Evolutionary conservation across 177 flowering plant species (phyloP), one percentile per base, ranked within the genome.

Genomic region (Vitis hybrid): DNA sequence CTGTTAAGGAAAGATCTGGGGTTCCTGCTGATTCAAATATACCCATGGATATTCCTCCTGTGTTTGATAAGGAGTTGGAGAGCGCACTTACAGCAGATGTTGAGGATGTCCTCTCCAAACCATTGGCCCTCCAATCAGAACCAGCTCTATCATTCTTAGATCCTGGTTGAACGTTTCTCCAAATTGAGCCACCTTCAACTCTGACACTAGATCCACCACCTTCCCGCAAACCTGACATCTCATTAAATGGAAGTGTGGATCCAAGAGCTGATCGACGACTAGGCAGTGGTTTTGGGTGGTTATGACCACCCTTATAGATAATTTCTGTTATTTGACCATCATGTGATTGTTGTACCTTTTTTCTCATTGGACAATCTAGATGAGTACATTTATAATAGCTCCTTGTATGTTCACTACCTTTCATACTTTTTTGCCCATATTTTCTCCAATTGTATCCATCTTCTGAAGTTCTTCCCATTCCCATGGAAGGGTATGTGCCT

Each of bases 401-500:
- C 67, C 98, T 81, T 20, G 97, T 96, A 77, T 73, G 85, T 68
- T 89, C 94, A 76, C 97, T 89, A 19, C 96, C 97, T 82, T 90
- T 91, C 0, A 93, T 94, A 66, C 89, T 93, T 73, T 91, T 93
- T 83, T 91, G 98, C 22, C 97, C 97, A 81, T 93, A 90, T 64
- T 93, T 90, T 76, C 96, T 86, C 98, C 98, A 89, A 60, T 85
- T 86, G 74, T 82, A 93, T 56, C 89, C 95, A 79, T 90, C 95
- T 75, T 86, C 97, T 13, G 86, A 77, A 10, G 84, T 81, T 76
- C 81, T 87, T 50, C 76, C 75, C 55, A 70, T 65, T 62, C 76
- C 90, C 31, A 59, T 48, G 11, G 81, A 26, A 69, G 77, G 75
- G 65, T 64, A 76, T 49, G 76, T 65, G 18, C 70, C 89, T 75